These are phyloP conservation scores for Fulvia fulva DNA, from an alignment of 2,329 filamentous ascomycete species.

Conservation along the genomic window DNA sequence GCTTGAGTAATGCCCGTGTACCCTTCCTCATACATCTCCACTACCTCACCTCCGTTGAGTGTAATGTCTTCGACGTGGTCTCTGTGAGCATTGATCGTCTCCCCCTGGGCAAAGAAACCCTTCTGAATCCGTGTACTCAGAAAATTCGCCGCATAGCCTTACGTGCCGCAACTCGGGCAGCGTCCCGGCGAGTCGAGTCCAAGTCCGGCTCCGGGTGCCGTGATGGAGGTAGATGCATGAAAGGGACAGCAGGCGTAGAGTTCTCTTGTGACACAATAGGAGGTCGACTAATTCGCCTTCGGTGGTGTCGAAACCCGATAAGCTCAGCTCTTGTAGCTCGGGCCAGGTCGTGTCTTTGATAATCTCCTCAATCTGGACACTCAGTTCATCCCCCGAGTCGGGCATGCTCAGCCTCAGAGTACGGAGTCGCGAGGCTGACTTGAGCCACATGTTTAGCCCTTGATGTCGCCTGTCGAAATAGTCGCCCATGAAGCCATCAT, in stretches of 20 bases:
- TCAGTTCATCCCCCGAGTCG: no score
- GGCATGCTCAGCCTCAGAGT: no score
- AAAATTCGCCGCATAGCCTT: background rate
- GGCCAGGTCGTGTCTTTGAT: no score
- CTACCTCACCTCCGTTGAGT: background rate
- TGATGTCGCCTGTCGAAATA: no score
- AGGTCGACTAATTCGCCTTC: background rate
- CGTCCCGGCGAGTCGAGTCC: no score
- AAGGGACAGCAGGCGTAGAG: background rate
- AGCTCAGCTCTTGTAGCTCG: no score
- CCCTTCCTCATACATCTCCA: background rate
- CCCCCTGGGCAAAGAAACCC: no score
- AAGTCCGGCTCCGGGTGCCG: no score
- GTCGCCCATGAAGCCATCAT: no score
- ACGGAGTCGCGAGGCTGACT: no score
- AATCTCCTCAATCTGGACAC: no score
- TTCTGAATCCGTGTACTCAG: background rate
- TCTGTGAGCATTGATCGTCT: background rate
- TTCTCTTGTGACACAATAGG: background rate
- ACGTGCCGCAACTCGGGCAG: background rate
- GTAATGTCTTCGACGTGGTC: background rate
- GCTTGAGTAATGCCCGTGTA: background rate
- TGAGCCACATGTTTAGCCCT: no score
- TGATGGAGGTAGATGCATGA: background rate
- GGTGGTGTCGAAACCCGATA: background rate